Evolutionary conservation across 2,329 filamentous ascomycete genomes (phyloP), one percentile per base, ranked within the genome.

Genomic region (Sarocladium strictum): DNA sequence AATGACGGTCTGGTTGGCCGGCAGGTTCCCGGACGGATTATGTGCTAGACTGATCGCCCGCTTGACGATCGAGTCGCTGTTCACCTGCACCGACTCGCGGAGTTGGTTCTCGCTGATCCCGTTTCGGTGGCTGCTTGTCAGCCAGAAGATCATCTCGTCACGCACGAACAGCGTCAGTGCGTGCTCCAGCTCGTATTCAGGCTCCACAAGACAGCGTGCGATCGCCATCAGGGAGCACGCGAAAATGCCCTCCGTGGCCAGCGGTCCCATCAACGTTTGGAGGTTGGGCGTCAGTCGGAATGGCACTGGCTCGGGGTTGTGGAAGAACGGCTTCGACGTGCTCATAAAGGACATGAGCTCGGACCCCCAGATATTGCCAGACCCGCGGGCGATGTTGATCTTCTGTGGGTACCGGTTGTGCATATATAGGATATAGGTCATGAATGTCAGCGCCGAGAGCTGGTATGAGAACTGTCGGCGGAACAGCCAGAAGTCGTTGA

Each of bases 371-470:
- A 99, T 89, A 65, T 95, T 94, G 60, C 95, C 95, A 5, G 87
- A 91, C 27, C 83, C 82, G 23, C 91, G 86, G 11, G 90, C 87
- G 64, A 99, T 95, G 71, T 89, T 87, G 69, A 97, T 87, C 78
- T 99, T 99, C 71, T 92, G 90, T 5, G 94, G 95, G 70, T 94
- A 96, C 27, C 94, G 89, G 68, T 90, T 90, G 67, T 93, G 90
- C 85, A 99, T 97, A 74, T 93, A 93, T 75, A 99, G 87, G 56
- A 97, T 87, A 67, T 97, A 99, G 3, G 94, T 97, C 88, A 99
- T 96, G 74, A 99, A 99, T 1, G 94, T 96, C 59, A 97, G 80
- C 1, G 92, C 85, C 19, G 94, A 93, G 58, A 96, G 86, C 72
- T 99, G 94, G 76, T 97, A 97, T 21, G 90, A 89, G 73, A 99